Percentiles rank a stretch among this genome's conserved stretches.
phyloP scores from a whole-genome alignment of 176 grass and related monocot species.

The Luzula sylvatica region DNA sequence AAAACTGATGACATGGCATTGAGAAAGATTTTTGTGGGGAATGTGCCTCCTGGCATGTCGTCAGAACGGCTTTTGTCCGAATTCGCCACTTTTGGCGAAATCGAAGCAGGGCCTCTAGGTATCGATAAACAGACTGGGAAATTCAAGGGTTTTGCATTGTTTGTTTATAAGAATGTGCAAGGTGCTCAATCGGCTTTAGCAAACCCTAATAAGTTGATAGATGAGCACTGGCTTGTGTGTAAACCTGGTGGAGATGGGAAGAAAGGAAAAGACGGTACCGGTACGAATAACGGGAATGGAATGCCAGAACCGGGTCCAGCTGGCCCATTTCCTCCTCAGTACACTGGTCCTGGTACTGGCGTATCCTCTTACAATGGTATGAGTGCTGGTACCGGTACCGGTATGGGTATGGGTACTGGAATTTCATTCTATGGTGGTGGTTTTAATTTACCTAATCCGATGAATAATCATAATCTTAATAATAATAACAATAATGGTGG shows the following conservation, averaged over 20 bases:
- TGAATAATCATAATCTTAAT: slow-evolving; percentile 36
- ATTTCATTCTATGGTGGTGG: slow-evolving; percentile 43
- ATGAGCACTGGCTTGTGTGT: slow-evolving; percentile 82
- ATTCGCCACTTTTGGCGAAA: slow-evolving; percentile 74
- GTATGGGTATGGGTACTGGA: slow-evolving; percentile 38
- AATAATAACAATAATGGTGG: slow-evolving; percentile 34
- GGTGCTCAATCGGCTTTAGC: slow-evolving; percentile 65
- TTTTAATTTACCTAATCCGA: slow-evolving; percentile 30
- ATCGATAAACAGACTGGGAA: slow-evolving; percentile 94
- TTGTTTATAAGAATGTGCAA: slow-evolving; percentile 88
- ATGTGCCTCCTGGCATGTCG: slow-evolving; percentile 76
- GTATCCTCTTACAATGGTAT: too few species aligned
- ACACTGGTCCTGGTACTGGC: slow-evolving; percentile 40
- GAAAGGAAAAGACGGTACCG: slow-evolving; percentile 48
- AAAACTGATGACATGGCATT: slow-evolving; percentile 45
- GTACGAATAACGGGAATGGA: slow-evolving; percentile 18
- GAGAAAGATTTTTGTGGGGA: slow-evolving; percentile 94
- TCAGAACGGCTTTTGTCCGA: slow-evolving; percentile 73
- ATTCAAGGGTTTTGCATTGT: slow-evolving; percentile 79
- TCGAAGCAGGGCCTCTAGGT: slow-evolving; percentile 90
- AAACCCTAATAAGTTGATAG: slow-evolving; percentile 68
- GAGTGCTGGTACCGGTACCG: slow-evolving; percentile 43
- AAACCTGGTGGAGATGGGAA: slow-evolving; percentile 91
- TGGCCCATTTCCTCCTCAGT: slow-evolving; percentile 32
- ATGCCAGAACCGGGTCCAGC: slow-evolving; percentile 33